These are phyloP conservation scores for Chlorella sp. DNA, from an alignment of 139 green algal species.

Conservation along the genomic window DNA sequence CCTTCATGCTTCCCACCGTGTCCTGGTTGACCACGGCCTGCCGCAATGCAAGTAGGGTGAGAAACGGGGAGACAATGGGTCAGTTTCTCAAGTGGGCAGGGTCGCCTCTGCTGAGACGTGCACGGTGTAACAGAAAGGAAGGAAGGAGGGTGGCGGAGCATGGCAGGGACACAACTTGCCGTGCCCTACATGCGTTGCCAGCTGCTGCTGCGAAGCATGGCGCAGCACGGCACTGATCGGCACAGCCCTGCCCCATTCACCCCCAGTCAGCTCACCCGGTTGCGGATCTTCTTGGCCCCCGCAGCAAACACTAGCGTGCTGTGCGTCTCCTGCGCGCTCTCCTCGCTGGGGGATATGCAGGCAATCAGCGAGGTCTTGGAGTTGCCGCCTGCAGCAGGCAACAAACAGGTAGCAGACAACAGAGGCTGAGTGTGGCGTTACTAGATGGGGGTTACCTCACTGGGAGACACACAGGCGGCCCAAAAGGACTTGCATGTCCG, in stretches of 20 bases:
- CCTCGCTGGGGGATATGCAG: constrained; percentile 80
- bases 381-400: constrained; percentile 83
- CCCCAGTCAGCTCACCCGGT: constrained; percentile 61
- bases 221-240: not conserved
- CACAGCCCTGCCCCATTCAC: too few species aligned
- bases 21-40: constrained; percentile 80
- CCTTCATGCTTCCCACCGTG: constrained; percentile 60
- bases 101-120: too few species aligned
- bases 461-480: too few species aligned
- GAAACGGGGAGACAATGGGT: not conserved
- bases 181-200: too few species aligned
- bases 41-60: too few species aligned
- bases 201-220: not conserved
- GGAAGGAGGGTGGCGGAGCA: not conserved
- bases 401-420: too few species aligned
- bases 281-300: constrained; percentile 92
- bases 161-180: too few species aligned
- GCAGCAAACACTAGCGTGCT: constrained; percentile 90
- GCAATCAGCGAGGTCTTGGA: constrained; percentile 94
- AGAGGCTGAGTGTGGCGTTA: too few species aligned
- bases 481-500: too few species aligned
- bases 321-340: constrained; percentile 79
- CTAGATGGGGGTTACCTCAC: too few species aligned
- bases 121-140: too few species aligned
- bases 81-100: too few species aligned